phyloP scores from a whole-genome alignment of 371 early-diverging fungal species.

The Synchytrium microbalum region DNA sequence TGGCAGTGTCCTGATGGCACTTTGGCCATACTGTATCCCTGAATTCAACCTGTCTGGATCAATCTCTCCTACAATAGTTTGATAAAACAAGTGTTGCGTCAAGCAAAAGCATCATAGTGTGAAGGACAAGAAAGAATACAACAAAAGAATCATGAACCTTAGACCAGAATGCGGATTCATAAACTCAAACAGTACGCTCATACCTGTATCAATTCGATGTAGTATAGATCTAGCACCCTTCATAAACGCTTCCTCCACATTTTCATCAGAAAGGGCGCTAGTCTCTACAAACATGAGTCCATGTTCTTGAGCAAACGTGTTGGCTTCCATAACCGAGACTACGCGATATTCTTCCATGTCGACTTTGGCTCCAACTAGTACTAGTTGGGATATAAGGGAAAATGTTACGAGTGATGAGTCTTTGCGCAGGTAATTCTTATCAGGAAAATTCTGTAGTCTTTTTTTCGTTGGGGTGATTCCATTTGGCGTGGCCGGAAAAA shows the following conservation, averaged over 20 bases:
- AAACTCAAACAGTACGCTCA: not conserved
- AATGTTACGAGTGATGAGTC: not conserved
- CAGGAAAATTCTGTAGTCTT: too few species aligned
- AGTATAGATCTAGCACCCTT: conserved; percentile 5
- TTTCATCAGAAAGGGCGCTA: conserved; percentile 1
- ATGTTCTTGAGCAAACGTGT: conserved; percentile 1
- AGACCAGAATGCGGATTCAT: too few species aligned
- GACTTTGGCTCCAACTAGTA: not conserved
- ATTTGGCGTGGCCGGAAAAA: too few species aligned
- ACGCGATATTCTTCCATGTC: conserved; percentile 5
- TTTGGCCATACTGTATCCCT: not conserved
- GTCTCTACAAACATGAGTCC: not conserved
- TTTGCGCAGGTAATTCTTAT: not conserved
- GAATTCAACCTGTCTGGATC: conserved; percentile 2
- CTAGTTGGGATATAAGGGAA: too few species aligned
- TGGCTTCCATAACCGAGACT: not conserved
- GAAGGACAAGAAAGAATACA: too few species aligned
- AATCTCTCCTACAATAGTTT: not conserved
- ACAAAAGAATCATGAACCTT: too few species aligned
- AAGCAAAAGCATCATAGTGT: too few species aligned
- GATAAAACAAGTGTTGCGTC: too few species aligned
- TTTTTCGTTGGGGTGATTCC: too few species aligned
- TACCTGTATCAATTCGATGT: conserved; percentile 1
- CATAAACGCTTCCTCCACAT: conserved; percentile 5
- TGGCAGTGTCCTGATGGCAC: not conserved